Evolutionary conservation across 345 rosid genomes (phyloP), one percentile per base, ranked within the genome.

Genomic region (Cardamine resedifolia): DNA sequence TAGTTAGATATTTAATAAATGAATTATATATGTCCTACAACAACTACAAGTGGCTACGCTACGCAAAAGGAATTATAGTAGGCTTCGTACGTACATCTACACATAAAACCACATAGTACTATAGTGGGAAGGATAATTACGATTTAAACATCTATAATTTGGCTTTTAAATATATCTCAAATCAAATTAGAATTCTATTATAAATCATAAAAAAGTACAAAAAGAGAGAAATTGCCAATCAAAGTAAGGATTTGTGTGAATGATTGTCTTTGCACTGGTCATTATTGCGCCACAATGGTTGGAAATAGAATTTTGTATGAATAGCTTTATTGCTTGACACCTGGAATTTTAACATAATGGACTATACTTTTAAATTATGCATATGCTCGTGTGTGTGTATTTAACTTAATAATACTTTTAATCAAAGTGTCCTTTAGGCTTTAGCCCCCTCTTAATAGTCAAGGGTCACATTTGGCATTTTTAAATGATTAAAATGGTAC

Each of bases 291-390:
- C 30, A 12, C 61, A 62, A 65, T 57, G 60, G 64, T 45, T 76
- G 66, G 64, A 63, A 76, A 70, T 56, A 26, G 23, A 64, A 58
- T 79, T 79, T 84, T 67, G 81, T 71, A 39, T 76, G 6, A 64
- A 28, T 50, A 11, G 49, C 87, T 85, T 85, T 79, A 76, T 77
- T 75, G 81, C 49, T 73, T 19, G 90, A 83, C 88, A 86, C 82
- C 82, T 88, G 87, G 82, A 68, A 2, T 44, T 33, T 66, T 20
- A 50, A 50, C 70, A 39, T 50, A 21, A 51, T 67, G 61, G 70
- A 64, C 76, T 72, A 12, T 36, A 65, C 51, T 41, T 39, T 38
- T 12, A 38, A 38, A 38, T 1, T 60, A 53, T 26, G 72, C 26
- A 61, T 70, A 33, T 75, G 68, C 55, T 49, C 72, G 62, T 65